Conservation (phyloP, 2,329 filamentous ascomycete species). For the Aspergillus niger region DNA sequence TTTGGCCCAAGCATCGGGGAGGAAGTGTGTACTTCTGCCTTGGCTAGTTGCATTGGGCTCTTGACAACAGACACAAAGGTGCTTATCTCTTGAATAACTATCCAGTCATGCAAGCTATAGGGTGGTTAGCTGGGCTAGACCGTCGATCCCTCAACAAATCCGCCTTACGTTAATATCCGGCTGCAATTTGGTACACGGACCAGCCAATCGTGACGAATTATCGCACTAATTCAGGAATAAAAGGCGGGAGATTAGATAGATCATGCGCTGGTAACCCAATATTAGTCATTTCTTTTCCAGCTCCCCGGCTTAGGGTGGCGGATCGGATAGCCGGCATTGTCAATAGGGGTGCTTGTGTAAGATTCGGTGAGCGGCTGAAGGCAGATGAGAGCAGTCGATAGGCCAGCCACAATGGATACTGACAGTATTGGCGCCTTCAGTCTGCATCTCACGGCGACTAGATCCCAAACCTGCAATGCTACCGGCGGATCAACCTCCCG, state of each 20-base stretch:
- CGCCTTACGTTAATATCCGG: neutral
- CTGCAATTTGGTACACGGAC: neutral
- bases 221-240: neutral
- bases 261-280: neutral
- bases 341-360: neutral
- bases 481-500: neutral
- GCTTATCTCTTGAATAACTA: neutral
- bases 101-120: neutral
- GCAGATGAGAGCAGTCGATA: neutral
- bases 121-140: neutral
- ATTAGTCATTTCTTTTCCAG: slow-evolving; percentile 5
- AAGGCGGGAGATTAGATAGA: slow-evolving; percentile 4
- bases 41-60: neutral
- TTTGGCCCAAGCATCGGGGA: too few relatives aligned
- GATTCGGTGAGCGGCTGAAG: neutral
- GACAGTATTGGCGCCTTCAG: neutral
- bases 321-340: neutral
- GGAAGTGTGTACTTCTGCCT: too few relatives aligned
- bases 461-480: neutral
- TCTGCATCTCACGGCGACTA: neutral
- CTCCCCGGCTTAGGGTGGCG: neutral
- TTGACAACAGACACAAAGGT: neutral
- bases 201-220: neutral
- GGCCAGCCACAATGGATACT: neutral
- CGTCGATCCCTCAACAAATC: neutral